Evolutionary conservation across 257 asterid species (phyloP).

Genomic region (Paraleonurus japonicus): DNA sequence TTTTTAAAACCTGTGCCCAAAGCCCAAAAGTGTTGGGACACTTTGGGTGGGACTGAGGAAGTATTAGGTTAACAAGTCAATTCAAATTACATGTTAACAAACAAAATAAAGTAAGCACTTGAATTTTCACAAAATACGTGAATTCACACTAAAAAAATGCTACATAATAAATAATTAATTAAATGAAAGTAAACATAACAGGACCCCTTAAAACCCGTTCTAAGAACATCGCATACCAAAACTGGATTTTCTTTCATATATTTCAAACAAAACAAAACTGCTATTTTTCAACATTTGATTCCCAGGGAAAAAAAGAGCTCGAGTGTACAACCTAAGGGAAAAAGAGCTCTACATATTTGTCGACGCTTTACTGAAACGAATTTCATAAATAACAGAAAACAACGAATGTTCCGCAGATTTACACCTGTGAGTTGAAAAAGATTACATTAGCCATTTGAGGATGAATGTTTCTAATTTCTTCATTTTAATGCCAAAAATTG

Average conservation of each 20-base stretch:
- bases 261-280: background rate
- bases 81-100: too few species aligned
- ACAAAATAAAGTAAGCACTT: background rate
- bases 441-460: slow-evolving; percentile 14
- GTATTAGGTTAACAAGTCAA: too few species aligned
- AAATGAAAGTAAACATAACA: background rate
- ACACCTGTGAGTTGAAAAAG: slow-evolving; percentile 50
- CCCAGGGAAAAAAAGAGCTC: background rate
- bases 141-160: background rate
- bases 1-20: too few species aligned
- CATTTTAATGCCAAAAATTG: background rate
- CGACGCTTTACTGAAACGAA: slow-evolving; percentile 17
- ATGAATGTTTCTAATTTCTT: background rate
- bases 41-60: too few species aligned
- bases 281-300: slow-evolving; percentile 12
- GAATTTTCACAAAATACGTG: background rate
- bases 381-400: slow-evolving; percentile 24
- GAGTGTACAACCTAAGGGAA: background rate
- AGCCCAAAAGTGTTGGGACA: too few species aligned
- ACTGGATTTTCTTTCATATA: background rate
- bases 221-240: slow-evolving; percentile 5
- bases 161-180: slow-evolving; percentile 14
- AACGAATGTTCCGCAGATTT: slow-evolving; percentile 38
- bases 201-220: background rate
- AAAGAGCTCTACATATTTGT: slow-evolving; percentile 20